Conservation (phyloP, 306 rosid genomes). For the Trichosanthes truncata region DNA sequence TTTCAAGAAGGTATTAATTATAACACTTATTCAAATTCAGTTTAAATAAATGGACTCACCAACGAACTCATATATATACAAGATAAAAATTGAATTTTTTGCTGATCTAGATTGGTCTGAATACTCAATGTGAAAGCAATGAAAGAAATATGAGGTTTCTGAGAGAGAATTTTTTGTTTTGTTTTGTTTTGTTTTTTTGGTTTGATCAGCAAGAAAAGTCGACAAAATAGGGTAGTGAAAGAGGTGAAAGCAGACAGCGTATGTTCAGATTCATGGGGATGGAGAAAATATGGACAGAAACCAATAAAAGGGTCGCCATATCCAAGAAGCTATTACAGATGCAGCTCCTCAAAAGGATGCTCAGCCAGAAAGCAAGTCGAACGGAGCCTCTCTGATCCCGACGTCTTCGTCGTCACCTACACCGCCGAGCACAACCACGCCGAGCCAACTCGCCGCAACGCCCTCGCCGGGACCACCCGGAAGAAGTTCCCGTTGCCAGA, state of each 20-base stretch:
- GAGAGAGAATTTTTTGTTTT: not conserved
- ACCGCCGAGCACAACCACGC: conserved; percentile 72
- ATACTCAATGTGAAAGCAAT: not conserved
- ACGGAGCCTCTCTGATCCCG: conserved; percentile 50
- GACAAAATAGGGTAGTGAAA: conserved; percentile 50
- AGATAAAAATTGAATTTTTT: not conserved
- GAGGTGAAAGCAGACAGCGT: conserved; percentile 43
- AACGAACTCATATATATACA: not conserved
- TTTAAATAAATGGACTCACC: too few species aligned
- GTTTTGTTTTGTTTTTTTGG: not conserved
- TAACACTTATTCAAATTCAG: too few species aligned
- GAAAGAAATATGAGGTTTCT: not conserved
- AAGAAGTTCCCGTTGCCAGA: conserved; percentile 20
- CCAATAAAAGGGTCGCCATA: conserved; percentile 92
- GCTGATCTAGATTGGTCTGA: not conserved
- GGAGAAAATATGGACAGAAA: conserved; percentile 97
- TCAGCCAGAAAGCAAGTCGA: conserved; percentile 83
- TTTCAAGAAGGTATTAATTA: too few species aligned
- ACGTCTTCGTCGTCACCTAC: conserved; percentile 51
- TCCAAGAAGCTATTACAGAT: conserved; percentile 84
- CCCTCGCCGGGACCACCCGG: conserved; percentile 38
- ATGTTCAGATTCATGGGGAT: conserved; percentile 67
- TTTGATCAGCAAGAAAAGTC: conserved; percentile 40
- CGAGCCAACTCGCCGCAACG: conserved; percentile 51
- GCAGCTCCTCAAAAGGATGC: conserved; percentile 87